Evolutionary conservation across 495 filamentous ascomycete species (phyloP), one percentile per base, ranked within the genome.

Genomic region (Aspergillus baeticus): DNA sequence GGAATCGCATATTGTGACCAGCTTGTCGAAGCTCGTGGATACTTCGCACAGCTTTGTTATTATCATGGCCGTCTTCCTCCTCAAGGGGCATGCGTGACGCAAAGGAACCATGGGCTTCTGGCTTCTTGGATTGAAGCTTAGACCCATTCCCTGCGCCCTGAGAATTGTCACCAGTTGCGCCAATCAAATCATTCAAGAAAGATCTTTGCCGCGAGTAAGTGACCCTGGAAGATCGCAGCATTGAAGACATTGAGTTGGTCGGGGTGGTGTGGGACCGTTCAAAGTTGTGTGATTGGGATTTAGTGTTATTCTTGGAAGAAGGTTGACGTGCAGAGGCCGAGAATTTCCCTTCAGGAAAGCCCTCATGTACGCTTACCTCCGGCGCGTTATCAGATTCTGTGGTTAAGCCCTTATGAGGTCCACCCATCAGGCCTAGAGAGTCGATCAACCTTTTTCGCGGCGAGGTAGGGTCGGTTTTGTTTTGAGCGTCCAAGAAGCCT

Each of bases 1-100:
- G 72, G 54, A 95, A 92, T 17, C 91, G 87, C 45, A 84, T 86
- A 67, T 92, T 95, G 20, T 86, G 85, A 7, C 94, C 94, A 36
- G 91, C 86, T 59, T 91, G 88, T 58, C 92, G 82, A 39, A 98
- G 77, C 67, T 98, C 94, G 64, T 98, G 92, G 33, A 97, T 88
- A 58, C 86, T 94, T 45, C 87, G 84, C 54, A 96, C 86, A 47
- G 81, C 74, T 13, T 77, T 80, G 39, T 78, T 74, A 22, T 79
- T 80, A 23, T 77, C 79, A 23, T 77, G 65, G 26, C 69, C 72
- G 5, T 80, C 78, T 13, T 81, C 78, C n/a, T 86, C 83, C 26
- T 52, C 55, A 20, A 41, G 14, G 31, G 39, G 7, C 18, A 41
- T 38, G 11, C 6, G 23, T 11, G 44, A 38, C 13, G 18, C 14